Base-by-base conservation (phyloP, 495 filamentous ascomycete genomes). In the Lophium mytilinum region DNA sequence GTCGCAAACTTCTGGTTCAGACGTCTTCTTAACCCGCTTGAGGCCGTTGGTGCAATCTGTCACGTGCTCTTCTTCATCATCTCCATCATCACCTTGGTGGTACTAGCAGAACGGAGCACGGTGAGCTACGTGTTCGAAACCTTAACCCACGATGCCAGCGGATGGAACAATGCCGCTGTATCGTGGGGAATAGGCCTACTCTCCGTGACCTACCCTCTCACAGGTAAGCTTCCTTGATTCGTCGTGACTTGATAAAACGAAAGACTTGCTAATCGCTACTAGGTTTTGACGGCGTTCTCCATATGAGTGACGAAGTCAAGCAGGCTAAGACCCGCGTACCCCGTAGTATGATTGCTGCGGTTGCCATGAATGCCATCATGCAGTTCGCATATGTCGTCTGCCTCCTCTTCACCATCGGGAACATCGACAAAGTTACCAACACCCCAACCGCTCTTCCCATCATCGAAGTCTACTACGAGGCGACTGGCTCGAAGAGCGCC, bases 281-380 rank as follows among this genome's bases (percentile, higher is more conserved):
- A 64, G 57, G 63, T 14, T 66, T 56, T 37, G 61, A 67, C 41
- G 61, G 61, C 21, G 64, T 61, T 8, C 50, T 64, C 37, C 64
- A 64, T 50, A 61, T 67, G 64, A 56, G 49, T 34, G 64, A 64
- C 50, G 61, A 67, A 52, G 53, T 62, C 46, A 58, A 59, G 37
- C 50, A 64, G 39, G 42, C 57, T 14, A 57, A 57, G 11, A 34
- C 37, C 12, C 55, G 50, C 1, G 61, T 64, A 17, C 64, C 64
- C 7, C 55, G 61, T 10, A 58, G 63, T 50, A 64, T 64, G 61
- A 56, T 67, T 17, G 41, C 34, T 0, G 56, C 57, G 2, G 61
- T 67, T 10, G 47, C 62, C n/a, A 49, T 64, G 34, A 67, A 67
- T 42, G 54, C 30, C 37, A 30, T 55, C 21, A 52, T 69, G 55